These are phyloP conservation scores for Claviceps paspali DNA, from an alignment of 2,329 filamentous ascomycete genomes.

Conservation along the genomic window DNA sequence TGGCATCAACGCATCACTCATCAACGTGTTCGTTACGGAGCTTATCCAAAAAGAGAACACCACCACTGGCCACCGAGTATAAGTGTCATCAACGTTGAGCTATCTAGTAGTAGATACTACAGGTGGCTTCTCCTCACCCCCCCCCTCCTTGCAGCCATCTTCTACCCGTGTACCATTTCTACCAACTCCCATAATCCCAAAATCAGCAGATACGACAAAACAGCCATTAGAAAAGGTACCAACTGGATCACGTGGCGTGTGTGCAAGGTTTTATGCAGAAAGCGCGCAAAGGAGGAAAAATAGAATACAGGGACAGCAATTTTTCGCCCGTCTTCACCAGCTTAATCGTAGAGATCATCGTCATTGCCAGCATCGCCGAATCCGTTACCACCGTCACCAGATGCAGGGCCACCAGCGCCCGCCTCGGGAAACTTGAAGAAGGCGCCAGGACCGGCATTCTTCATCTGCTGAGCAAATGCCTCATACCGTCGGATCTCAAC, in stretches of 20 bases:
- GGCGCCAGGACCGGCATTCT: slow-evolving; percentile 86
- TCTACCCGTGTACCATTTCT: slow-evolving; percentile 15
- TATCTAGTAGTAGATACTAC: too few relatives aligned
- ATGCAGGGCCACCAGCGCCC: slow-evolving; percentile 48
- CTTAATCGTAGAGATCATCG: slow-evolving; percentile 95
- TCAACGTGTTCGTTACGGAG: too few relatives aligned
- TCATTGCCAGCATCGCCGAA: slow-evolving; percentile 86
- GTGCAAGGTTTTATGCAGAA: slow-evolving; percentile 14
- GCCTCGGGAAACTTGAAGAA: slow-evolving; percentile 94
- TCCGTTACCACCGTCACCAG: slow-evolving; percentile 41
- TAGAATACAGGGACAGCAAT: slow-evolving; percentile 29
- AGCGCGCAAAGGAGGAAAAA: slow-evolving; percentile 21
- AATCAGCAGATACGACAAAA: slow-evolving; percentile 13
- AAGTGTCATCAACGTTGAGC: too few relatives aligned
- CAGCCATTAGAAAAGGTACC: slow-evolving; percentile 4
- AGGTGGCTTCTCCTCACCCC: not conserved
- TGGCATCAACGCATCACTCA: too few relatives aligned
- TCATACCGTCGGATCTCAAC: slow-evolving; percentile 98
- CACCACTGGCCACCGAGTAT: too few relatives aligned
- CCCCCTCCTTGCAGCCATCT: slow-evolving; percentile 5
- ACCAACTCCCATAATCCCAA: slow-evolving; percentile 19
- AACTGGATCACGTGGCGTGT: slow-evolving; percentile 5
- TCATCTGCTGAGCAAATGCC: slow-evolving; percentile 97
- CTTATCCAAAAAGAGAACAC: too few relatives aligned
- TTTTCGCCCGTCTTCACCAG: slow-evolving; percentile 8